phyloP scores from a whole-genome alignment of 352 stramenopile genomes.

The Phytophthora crassamura region DNA sequence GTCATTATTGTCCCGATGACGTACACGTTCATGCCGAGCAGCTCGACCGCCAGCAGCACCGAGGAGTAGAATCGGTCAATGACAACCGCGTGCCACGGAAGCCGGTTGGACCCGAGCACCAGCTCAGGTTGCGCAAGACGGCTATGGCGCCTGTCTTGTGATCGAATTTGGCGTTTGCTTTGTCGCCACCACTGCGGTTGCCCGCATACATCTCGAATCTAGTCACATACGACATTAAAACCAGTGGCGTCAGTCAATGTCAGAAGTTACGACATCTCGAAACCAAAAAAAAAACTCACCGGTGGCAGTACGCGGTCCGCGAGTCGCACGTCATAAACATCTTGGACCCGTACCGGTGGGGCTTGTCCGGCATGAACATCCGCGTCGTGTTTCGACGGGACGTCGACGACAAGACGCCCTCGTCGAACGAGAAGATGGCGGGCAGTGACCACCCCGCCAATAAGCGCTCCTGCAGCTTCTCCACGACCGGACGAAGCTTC shows the following conservation, averaged over 20 bases:
- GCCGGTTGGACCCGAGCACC: no score
- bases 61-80: no score
- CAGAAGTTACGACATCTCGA: conserved; percentile 1
- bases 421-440: conserved; percentile 36
- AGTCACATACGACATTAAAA: conserved; percentile 3
- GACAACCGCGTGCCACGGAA: no score
- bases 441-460: conserved; percentile 8
- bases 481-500: conserved; percentile 24
- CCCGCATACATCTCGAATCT: conserved; percentile 13
- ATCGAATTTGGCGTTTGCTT: no score
- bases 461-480: conserved; percentile 17
- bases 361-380: conserved; percentile 40
- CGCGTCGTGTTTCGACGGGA: conserved; percentile 32
- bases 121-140: no score
- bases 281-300: conserved; percentile 1
- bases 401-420: conserved; percentile 32
- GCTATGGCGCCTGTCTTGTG: no score
- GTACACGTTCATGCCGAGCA: no score
- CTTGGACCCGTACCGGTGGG: conserved; percentile 23
- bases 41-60: no score
- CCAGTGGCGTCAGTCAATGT: background rate
- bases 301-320: conserved; percentile 11
- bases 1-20: no score
- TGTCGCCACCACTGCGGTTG: background rate
- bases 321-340: conserved; percentile 29